Conservation (phyloP, 495 filamentous ascomycete genomes). For the Trichoderma parareesei region DNA sequence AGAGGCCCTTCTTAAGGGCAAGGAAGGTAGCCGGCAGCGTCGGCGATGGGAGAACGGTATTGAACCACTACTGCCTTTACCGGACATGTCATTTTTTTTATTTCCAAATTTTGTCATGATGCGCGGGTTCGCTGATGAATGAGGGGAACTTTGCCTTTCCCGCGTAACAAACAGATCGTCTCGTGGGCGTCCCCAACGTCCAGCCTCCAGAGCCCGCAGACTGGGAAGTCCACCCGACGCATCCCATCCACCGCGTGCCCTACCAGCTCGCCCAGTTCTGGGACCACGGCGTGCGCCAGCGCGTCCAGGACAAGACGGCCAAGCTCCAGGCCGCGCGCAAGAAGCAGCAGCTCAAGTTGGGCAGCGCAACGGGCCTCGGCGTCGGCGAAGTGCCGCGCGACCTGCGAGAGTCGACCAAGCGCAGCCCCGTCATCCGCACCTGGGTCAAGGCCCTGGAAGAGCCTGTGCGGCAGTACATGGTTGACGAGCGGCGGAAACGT, state of each 20-base stretch:
- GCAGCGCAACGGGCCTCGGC: constrained; percentile 26
- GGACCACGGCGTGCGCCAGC: constrained; percentile 58
- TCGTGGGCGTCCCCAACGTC: constrained; percentile 78
- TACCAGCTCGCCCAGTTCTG: constrained; percentile 86
- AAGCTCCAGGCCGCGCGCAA: constrained; percentile 24
- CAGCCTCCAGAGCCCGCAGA: constrained; percentile 73
- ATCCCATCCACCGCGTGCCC: constrained; percentile 68
- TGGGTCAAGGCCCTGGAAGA: constrained; percentile 43
- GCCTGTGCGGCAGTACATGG: constrained; percentile 35
- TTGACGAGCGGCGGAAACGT: constrained; percentile 24
- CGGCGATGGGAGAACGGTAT: constrained; percentile 93
- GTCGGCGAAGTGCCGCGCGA: constrained; percentile 49
- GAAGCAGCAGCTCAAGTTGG: constrained; percentile 30
- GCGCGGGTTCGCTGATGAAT: constrained; percentile 11
- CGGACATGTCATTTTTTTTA: no score
- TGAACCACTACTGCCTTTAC: not conserved
- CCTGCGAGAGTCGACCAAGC: constrained; percentile 42
- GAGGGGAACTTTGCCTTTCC: not conserved
- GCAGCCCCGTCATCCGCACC: constrained; percentile 36
- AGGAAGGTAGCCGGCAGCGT: constrained; percentile 80
- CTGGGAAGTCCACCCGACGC: constrained; percentile 70
- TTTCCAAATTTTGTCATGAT: no score
- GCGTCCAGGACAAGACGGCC: constrained; percentile 32
- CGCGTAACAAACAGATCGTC: constrained; percentile 53
- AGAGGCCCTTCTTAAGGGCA: constrained; percentile 80